A percentile compares a stretch with the other conserved stretches of the same genome.
Conservation (phyloP, 2,329 filamentous ascomycete species). For the Alternaria hordeiaustralica region DNA sequence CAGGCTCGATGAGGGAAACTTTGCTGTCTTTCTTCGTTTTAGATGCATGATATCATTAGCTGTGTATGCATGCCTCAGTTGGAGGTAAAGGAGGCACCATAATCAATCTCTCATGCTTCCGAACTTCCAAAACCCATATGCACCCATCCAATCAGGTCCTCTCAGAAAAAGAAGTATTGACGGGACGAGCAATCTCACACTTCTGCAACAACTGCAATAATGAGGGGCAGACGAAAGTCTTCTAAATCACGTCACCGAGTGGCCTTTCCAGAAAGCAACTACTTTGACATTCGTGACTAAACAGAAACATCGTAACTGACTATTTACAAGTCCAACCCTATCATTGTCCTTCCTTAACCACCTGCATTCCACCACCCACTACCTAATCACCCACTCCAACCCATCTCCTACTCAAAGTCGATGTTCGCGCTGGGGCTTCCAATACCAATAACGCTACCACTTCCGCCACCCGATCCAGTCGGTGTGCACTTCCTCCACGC, state of each 20-base stretch:
- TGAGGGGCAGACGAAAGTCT: too few species aligned
- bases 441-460: slow-evolving; percentile 34
- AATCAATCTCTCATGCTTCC: background rate
- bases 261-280: too few species aligned
- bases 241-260: background rate
- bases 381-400: background rate
- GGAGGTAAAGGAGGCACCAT: background rate
- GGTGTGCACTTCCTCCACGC: slow-evolving; percentile 35
- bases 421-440: slow-evolving; percentile 27
- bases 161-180: background rate
- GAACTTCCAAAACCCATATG: fast-evolving
- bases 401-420: slow-evolving; percentile 16
- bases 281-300: background rate
- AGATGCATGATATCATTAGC: slow-evolving; percentile 10
- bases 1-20: slow-evolving; percentile 9
- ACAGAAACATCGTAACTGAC: background rate
- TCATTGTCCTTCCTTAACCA: background rate
- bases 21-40: background rate
- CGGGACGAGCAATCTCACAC: background rate
- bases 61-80: background rate
- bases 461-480: slow-evolving; percentile 6
- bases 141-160: background rate
- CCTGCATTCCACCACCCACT: background rate
- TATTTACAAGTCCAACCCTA: background rate
- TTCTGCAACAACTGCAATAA: background rate